Percentiles rank a stretch among this genome's conserved stretches.
Conservation (phyloP, 306 rosid species). For the Fragaria nilgerrensis region DNA sequence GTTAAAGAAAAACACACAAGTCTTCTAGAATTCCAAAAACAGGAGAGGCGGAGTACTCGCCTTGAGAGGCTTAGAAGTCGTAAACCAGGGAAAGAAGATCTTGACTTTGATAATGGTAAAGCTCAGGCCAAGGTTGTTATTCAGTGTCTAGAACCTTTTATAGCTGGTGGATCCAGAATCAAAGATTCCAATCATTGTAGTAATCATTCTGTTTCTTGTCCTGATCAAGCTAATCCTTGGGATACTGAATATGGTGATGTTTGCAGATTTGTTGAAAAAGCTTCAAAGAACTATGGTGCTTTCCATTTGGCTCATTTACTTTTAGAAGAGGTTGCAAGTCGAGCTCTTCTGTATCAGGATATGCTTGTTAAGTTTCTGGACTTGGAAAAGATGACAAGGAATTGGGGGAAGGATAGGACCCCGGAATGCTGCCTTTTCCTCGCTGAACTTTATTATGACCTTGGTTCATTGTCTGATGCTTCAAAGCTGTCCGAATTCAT, state of each 20-base stretch:
- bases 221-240: constrained; percentile 39
- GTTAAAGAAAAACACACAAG: constrained; percentile 65
- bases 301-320: constrained; percentile 83
- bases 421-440: constrained; percentile 79
- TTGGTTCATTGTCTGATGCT: constrained; percentile 59
- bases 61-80: constrained; percentile 95
- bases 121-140: constrained; percentile 68
- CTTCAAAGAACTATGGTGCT: constrained; percentile 76
- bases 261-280: constrained; percentile 57
- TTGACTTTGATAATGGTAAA: constrained; percentile 66
- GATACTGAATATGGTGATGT: constrained; percentile 58
- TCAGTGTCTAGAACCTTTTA: constrained; percentile 75
- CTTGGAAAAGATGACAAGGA: constrained; percentile 85
- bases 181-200: constrained; percentile 36
- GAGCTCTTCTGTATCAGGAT: constrained; percentile 56
- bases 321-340: constrained; percentile 69
- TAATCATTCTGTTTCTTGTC: constrained; percentile 29
- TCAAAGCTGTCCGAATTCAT: constrained; percentile 62
- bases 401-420: constrained; percentile 91
- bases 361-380: constrained; percentile 73
- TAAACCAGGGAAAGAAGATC: constrained; percentile 90
- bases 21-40: constrained; percentile 70
- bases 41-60: constrained; percentile 94
- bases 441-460: constrained; percentile 80
- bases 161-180: constrained; percentile 46